A percentile compares a stretch with the other conserved stretches of the same genome.
Evolutionary conservation across 2,329 filamentous ascomycete genomes (phyloP).

Genomic region (Neopestalotiopsis rosae): DNA sequence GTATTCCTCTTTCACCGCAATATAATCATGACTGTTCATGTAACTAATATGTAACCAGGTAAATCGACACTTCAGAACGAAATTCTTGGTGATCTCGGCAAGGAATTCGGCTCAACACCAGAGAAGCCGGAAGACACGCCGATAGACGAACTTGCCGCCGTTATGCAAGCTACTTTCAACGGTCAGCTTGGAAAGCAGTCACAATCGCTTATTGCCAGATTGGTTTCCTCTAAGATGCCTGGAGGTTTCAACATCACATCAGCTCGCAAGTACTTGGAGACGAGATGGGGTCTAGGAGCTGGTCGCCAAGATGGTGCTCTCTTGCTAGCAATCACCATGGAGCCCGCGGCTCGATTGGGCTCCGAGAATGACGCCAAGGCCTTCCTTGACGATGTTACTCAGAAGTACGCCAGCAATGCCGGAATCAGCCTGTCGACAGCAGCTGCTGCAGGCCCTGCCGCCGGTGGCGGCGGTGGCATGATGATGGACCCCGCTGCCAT

Average conservation of each 20-base stretch:
- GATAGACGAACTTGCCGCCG: slow-evolving; percentile 89
- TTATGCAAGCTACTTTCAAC: slow-evolving; percentile 99
- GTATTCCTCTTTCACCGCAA: slow-evolving; percentile 38
- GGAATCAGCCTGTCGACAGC: slow-evolving; percentile 85
- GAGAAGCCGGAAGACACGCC: slow-evolving; percentile 99
- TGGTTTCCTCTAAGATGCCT: slow-evolving; percentile 99
- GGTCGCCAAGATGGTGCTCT: slow-evolving; percentile 92
- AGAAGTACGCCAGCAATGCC: slow-evolving; percentile 85
- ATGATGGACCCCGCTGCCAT: slow-evolving; percentile 99
- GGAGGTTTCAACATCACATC: slow-evolving; percentile 99
- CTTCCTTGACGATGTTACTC: slow-evolving; percentile 85
- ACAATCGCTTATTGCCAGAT: slow-evolving; percentile 85
- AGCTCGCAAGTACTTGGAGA: slow-evolving; percentile 93
- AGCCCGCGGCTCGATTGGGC: slow-evolving; percentile 85
- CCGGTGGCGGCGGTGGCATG: slow-evolving; percentile 80
- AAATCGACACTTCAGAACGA: slow-evolving; percentile 99
- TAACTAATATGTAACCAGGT: slow-evolving; percentile 56
- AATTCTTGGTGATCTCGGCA: slow-evolving; percentile 95
- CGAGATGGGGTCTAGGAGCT: slow-evolving; percentile 84
- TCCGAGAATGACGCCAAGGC: slow-evolving; percentile 91
- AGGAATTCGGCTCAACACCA: slow-evolving; percentile 97
- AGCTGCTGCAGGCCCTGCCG: slow-evolving; percentile 74
- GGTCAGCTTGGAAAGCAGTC: slow-evolving; percentile 98
- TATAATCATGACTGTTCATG: background rate
- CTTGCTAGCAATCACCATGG: slow-evolving; percentile 88